These are phyloP conservation scores for Colletotrichum costaricense DNA, from an alignment of 2,329 filamentous ascomycete genomes.

Conservation along the genomic window DNA sequence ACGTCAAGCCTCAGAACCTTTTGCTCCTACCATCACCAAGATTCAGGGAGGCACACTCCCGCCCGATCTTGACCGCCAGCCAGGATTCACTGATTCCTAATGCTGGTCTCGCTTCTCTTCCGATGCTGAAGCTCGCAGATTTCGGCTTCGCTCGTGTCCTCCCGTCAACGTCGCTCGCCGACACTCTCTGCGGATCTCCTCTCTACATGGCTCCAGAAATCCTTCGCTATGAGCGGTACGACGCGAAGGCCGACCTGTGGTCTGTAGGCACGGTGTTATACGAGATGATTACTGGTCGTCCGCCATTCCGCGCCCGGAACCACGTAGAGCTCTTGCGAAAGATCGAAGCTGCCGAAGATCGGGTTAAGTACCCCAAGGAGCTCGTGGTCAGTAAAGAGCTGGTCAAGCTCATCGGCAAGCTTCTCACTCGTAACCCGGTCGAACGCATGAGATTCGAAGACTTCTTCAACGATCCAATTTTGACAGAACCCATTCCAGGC, in stretches of 20 bases:
- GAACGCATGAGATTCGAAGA: slow-evolving; percentile 88
- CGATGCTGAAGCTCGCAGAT: slow-evolving; percentile 97
- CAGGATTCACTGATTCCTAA: slow-evolving; percentile 84
- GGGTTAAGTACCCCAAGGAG: slow-evolving; percentile 84
- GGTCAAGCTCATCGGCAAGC: slow-evolving; percentile 81
- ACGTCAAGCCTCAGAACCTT: slow-evolving; percentile 97
- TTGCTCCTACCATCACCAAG: slow-evolving; percentile 85
- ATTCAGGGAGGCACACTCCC: slow-evolving; percentile 71
- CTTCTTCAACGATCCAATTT: slow-evolving; percentile 82
- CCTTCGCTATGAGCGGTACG: slow-evolving; percentile 95
- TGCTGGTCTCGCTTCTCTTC: slow-evolving; percentile 84
- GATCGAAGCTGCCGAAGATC: slow-evolving; percentile 90
- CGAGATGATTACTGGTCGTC: slow-evolving; percentile 92
- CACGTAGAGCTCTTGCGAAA: slow-evolving; percentile 93
- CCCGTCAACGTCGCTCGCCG: slow-evolving; percentile 89
- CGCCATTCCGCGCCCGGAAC: slow-evolving; percentile 92
- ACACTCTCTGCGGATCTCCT: slow-evolving; percentile 95
- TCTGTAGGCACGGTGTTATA: slow-evolving; percentile 95
- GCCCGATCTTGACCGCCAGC: slow-evolving; percentile 81
- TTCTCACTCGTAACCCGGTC: slow-evolving; percentile 87
- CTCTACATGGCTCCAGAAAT: slow-evolving; percentile 99
- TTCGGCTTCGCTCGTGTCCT: slow-evolving; percentile 98
- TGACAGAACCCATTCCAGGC: slow-evolving; percentile 81
- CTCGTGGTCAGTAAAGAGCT: slow-evolving; percentile 78
- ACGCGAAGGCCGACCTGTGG: slow-evolving; percentile 97